Conservation (phyloP, 2,329 filamentous ascomycete species). For the Passalora sequoiae region DNA sequence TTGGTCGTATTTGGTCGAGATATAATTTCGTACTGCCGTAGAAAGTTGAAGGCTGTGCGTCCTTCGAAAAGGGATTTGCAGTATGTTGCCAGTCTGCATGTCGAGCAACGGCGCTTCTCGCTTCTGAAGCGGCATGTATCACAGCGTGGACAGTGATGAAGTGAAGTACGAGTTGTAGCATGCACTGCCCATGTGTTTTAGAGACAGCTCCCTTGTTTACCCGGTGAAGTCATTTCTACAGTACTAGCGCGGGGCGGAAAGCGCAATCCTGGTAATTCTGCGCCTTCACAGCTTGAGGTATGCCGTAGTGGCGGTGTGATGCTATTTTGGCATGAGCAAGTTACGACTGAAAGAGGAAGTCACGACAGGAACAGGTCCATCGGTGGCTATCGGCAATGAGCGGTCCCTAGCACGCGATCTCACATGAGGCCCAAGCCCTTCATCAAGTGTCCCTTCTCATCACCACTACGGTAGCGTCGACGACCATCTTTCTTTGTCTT, state of each 20-base stretch:
- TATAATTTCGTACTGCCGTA: slow-evolving; percentile 84
- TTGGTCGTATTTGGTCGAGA: slow-evolving; percentile 97
- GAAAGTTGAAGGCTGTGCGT: slow-evolving; percentile 75
- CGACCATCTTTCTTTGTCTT: not conserved
- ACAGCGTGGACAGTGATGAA: no score
- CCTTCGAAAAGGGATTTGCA: slow-evolving; percentile 82
- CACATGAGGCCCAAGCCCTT: not conserved
- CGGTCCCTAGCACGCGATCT: not conserved
- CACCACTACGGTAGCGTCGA: not conserved
- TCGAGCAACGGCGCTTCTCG: not conserved
- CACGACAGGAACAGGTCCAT: not conserved
- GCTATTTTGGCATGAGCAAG: slow-evolving; percentile 2
- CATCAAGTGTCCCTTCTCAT: not conserved
- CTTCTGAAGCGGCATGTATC: not conserved
- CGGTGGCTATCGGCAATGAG: not conserved
- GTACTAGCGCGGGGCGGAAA: not conserved
- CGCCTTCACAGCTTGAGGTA: not conserved
- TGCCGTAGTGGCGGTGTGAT: slow-evolving; percentile 1
- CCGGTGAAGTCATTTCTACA: not conserved
- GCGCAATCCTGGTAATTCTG: not conserved
- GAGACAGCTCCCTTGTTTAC: not conserved
- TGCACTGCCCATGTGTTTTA: no score
- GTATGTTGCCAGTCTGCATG: slow-evolving; percentile 50
- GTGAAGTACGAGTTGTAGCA: no score
- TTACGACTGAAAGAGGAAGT: not conserved